Conservation (phyloP, 352 stramenopile genomes). For the Phytopythium vexans region DNA sequence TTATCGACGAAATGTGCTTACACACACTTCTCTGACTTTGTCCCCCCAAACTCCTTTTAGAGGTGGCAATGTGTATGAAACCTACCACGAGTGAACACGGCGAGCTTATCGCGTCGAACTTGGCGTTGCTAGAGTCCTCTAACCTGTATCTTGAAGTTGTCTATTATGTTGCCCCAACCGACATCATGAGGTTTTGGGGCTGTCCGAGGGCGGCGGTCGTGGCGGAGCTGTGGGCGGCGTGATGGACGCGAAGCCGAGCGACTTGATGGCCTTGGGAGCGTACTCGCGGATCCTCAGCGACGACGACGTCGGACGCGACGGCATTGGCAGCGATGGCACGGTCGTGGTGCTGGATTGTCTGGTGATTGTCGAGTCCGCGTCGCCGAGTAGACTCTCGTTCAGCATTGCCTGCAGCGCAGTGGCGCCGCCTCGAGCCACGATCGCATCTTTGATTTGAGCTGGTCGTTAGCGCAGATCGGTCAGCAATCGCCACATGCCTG, state of each 20-base stretch:
- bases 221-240: constrained; percentile 6
- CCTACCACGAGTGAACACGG: too few relatives aligned
- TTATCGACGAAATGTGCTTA: too few relatives aligned
- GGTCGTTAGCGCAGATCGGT: background rate
- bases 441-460: constrained; percentile 51
- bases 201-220: background rate
- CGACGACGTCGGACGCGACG: constrained; percentile 43
- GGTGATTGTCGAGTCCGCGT: constrained; percentile 1
- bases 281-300: constrained; percentile 75
- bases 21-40: too few relatives aligned
- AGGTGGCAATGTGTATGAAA: too few relatives aligned
- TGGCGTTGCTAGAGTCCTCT: too few relatives aligned
- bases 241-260: constrained; percentile 55
- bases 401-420: constrained; percentile 64
- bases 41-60: too few relatives aligned
- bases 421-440: constrained; percentile 45
- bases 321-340: background rate
- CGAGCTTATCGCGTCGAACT: too few relatives aligned
- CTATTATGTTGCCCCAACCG: background rate
- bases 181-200: background rate
- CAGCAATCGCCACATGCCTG: background rate
- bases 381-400: constrained; percentile 35
- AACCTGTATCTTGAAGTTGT: too few relatives aligned
- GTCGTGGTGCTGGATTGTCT: constrained; percentile 4
- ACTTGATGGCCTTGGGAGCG: constrained; percentile 69